phyloP scores from a whole-genome alignment of 1,139 yeast genomes.

The Pichia terricola region DNA sequence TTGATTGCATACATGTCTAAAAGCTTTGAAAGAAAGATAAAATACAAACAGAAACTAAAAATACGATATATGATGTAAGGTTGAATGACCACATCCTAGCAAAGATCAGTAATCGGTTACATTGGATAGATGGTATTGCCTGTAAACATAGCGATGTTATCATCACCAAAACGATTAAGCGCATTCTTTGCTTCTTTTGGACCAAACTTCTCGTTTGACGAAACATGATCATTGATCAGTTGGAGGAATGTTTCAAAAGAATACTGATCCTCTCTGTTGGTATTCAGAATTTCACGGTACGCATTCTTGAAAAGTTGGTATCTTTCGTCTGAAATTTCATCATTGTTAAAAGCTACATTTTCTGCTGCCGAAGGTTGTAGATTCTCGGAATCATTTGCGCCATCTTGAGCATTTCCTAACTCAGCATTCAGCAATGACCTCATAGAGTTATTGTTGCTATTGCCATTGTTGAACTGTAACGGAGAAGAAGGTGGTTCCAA shows the following conservation, averaged over 20 bases:
- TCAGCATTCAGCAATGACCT: too few relatives aligned
- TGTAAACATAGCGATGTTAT: conserved; percentile 49
- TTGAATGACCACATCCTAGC: too few relatives aligned
- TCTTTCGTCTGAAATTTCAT: conserved; percentile 22
- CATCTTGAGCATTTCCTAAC: background rate
- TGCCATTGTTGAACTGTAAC: conserved; percentile 20
- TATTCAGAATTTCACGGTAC: conserved; percentile 20
- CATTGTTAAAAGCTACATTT: conserved; percentile 13
- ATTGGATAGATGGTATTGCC: conserved; percentile 56
- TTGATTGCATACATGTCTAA: too few relatives aligned
- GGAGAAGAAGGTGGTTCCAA: background rate
- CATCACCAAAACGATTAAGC: conserved; percentile 39
- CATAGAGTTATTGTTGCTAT: too few relatives aligned
- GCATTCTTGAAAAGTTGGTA: conserved; percentile 23
- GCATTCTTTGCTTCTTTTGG: conserved; percentile 46
- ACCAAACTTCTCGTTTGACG: conserved; percentile 54
- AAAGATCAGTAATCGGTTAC: background rate
- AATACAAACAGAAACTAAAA: too few relatives aligned
- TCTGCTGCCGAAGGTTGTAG: conserved; percentile 13
- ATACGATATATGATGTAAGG: too few relatives aligned
- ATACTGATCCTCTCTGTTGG: conserved; percentile 17
- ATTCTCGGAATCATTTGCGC: conserved; percentile 22
- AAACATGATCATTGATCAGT: conserved; percentile 29
- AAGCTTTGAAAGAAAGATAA: too few relatives aligned
- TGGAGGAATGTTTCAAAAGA: conserved; percentile 15